Base-by-base conservation (phyloP, 2,329 filamentous ascomycete genomes). In the Rachicladosporium sp. region DNA sequence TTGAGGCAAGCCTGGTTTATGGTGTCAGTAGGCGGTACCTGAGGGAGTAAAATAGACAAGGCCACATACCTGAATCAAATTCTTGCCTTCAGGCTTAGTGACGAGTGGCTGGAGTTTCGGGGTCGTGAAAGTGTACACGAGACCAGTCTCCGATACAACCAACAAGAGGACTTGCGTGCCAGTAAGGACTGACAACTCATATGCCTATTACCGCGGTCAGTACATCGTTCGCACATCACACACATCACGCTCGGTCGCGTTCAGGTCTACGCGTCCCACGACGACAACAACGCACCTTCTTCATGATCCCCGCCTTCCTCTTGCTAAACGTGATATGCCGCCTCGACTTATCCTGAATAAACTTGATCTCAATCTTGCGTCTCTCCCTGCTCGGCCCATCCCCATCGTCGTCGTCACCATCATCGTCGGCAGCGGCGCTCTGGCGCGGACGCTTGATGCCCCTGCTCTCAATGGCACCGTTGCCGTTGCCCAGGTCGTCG, bases 231-330 rank as follows among this genome's bases (percentile, higher is more conserved):
- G 23, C 6, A 7, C 23, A 27, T 27, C 23, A 27, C 23, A 27
- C 7, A 27, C 23, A 27, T 7, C 23, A 27, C 23, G 23, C 23
- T 8, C 23, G 23, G 23, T 27, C 23, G 23, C 23, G 23, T 27
- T 27, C 23, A 27, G 23, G 23, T 27, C 23, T 27, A 27, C 23
- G 23, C 23, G 23, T 33, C n/a, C 34, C 41, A 43, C 42, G 43
- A 40, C 30, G 13, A 35, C 29, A 15, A 40, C 30, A 31, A 45
- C 50, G 42, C 63, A 95, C 91, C 87, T 96, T 96, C 76, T 98
- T 96, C 91, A 98, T 96, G 66, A 98, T 96, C 55, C 91, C 91
- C 41, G 91, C 91, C 73, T 98, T 98, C 64, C 91, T 86, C 79
- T 98, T 98, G 54, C 89, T 96, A 66, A 98, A 96, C 58, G 91